These are phyloP conservation scores for Exophiala sideris DNA, from an alignment of 2,329 filamentous ascomycete species.

Conservation along the genomic window DNA sequence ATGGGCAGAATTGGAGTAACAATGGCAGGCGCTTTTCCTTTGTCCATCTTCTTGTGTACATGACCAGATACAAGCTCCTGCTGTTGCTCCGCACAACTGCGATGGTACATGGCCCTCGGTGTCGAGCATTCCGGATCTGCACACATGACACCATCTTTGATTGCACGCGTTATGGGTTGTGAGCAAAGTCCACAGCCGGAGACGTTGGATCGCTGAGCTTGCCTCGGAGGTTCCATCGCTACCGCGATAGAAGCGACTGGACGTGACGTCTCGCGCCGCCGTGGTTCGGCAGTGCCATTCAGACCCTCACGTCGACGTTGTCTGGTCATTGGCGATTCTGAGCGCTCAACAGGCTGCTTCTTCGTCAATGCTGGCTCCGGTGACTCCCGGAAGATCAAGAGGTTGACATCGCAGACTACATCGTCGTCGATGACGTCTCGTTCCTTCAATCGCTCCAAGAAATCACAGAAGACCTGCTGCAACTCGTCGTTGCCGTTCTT, in stretches of 20 bases:
- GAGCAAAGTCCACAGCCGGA: slow-evolving; percentile 16
- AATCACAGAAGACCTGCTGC: slow-evolving; percentile 14
- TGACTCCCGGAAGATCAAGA: slow-evolving; percentile 13
- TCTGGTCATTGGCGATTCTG: not conserved
- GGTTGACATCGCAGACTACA: slow-evolving; percentile 21
- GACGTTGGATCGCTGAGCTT: too few relatives aligned
- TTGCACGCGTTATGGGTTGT: slow-evolving; percentile 5
- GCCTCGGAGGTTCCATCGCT: not conserved
- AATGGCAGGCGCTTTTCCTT: not conserved
- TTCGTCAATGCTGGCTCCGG: not conserved
- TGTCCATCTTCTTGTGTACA: not conserved
- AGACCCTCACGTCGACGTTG: not conserved
- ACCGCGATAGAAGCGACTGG: not conserved
- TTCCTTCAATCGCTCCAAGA: slow-evolving; percentile 21
- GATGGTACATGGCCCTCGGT: slow-evolving; percentile 19
- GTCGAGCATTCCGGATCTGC: slow-evolving; percentile 13
- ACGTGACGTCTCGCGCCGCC: not conserved
- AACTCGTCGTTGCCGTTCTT: slow-evolving; percentile 15
- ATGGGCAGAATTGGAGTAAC: not conserved
- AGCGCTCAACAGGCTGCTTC: not conserved
- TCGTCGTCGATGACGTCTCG: slow-evolving; percentile 18
- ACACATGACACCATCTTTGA: slow-evolving; percentile 13
- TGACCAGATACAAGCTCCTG: not conserved
- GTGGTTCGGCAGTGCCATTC: not conserved
- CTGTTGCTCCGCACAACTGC: slow-evolving; percentile 11